Base-by-base conservation (phyloP, 1,284 basidiomycete species). In the Ceratobasidium sp. region DNA sequence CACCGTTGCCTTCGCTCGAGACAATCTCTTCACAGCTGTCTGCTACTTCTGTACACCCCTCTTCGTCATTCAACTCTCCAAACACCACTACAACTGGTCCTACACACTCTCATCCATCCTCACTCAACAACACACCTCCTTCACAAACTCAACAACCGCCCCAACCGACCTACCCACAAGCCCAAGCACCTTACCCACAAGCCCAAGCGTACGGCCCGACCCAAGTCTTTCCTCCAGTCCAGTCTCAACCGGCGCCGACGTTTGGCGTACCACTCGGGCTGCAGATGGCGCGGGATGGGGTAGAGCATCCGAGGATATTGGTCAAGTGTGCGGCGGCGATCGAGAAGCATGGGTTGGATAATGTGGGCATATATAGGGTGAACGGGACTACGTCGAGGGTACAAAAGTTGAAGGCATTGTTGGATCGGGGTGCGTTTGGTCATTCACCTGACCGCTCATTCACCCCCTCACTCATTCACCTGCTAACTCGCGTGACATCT, bases 361-460 rank as follows among this genome's bases (percentile, higher is more conserved):
- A 88, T 13, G 92, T 95, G 82, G 97, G 97, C 54, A 93, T 99
- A 71, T 99, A 99, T 82, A 89, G 97, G 34, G 86, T 99, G 51
- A 96, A 92, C 74, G 97, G 97, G 13, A 98, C 92, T 78, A 92
- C 93, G 58, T 95, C 92, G 62, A 93, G 95, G 79, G 92, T 99
- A 51, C 86, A 90, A 77, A 89, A 90, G 77, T 85, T 99, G 75
- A 96, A 95, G 83, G 90, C 90, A 74, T 88, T 88, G 75, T 85
- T 99, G 43, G 96, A 99, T 82, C 90, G 88, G 84, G 95, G 95
- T 93, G 75, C 62, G 87, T 83, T 39, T 48, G 46, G 16, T 51
- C 46, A 4, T 22, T 49, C 8, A 14, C 16, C 14, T 16, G 37
- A 11, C 56, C 37, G 41, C 27, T n/a, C 24, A 41, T 41, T 41